phyloP scores from a whole-genome alignment of 2,329 filamentous ascomycete species.

The Fusarium guadeloupense region DNA sequence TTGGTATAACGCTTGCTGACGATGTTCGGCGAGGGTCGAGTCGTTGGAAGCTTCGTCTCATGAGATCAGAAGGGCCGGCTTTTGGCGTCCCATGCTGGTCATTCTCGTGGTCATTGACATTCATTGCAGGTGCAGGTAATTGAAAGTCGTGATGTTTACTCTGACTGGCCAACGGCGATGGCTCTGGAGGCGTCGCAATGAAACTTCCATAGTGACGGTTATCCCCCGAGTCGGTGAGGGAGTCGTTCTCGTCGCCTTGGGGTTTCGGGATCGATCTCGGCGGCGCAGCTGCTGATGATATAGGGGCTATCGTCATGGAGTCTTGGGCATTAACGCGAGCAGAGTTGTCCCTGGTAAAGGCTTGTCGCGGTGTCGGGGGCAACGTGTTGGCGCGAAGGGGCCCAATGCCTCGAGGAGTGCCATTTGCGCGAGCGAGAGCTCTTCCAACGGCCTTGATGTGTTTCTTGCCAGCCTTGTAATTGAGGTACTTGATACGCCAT shows the following conservation, averaged over 20 bases:
- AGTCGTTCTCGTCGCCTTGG: slow-evolving; percentile 50
- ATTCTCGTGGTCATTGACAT: slow-evolving; percentile 43
- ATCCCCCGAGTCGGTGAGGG: slow-evolving; percentile 52
- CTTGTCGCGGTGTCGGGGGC: slow-evolving; percentile 36
- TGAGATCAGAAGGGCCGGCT: slow-evolving; percentile 17
- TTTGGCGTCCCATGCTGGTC: slow-evolving; percentile 39
- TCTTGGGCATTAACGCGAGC: slow-evolving; percentile 9
- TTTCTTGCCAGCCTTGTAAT: slow-evolving; percentile 97
- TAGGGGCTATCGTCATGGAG: slow-evolving; percentile 12
- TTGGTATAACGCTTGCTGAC: slow-evolving; percentile 45
- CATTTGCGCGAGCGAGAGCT: slow-evolving; percentile 71
- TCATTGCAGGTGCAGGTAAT: slow-evolving; percentile 64
- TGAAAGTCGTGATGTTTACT: slow-evolving; percentile 53
- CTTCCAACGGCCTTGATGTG: slow-evolving; percentile 84
- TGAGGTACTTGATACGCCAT: slow-evolving; percentile 92
- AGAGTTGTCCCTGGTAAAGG: slow-evolving; percentile 9
- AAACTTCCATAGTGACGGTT: slow-evolving; percentile 64
- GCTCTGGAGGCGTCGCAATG: slow-evolving; percentile 52
- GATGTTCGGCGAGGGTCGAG: slow-evolving; percentile 49
- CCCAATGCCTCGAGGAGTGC: slow-evolving; percentile 56
- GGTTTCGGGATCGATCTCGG: slow-evolving; percentile 35
- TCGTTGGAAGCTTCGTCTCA: slow-evolving; percentile 36
- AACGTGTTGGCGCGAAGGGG: slow-evolving; percentile 48
- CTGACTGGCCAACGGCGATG: slow-evolving; percentile 38
- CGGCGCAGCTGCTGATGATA: slow-evolving; percentile 8